These are phyloP conservation scores for Sugiyamaella smithiae DNA, from an alignment of 805 yeast species.

Conservation along the genomic window DNA sequence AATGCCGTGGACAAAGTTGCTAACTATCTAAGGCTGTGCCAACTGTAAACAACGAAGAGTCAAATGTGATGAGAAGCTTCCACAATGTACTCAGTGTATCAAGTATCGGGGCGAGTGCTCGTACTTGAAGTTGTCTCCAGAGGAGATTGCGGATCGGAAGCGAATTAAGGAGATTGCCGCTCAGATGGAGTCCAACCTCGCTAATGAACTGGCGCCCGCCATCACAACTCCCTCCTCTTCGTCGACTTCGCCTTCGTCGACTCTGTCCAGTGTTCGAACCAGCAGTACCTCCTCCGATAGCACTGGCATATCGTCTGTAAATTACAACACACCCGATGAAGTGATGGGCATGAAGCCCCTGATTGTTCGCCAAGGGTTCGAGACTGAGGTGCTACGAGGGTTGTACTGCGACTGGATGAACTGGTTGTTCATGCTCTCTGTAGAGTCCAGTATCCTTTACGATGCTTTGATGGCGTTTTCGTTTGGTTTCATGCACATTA, in stretches of 20 bases:
- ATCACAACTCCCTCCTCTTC: constrained; percentile 12
- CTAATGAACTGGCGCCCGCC: neutral
- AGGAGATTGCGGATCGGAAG: constrained; percentile 36
- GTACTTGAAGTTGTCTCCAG: constrained; percentile 46
- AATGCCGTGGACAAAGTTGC: no score
- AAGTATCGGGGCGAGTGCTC: constrained; percentile 49
- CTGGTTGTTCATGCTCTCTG: constrained; percentile 22
- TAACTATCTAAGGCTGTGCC: constrained; percentile 66
- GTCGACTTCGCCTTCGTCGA: constrained; percentile 2
- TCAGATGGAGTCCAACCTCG: constrained; percentile 4
- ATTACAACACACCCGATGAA: constrained; percentile 5
- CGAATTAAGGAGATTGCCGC: constrained; percentile 22
- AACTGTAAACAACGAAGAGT: constrained; percentile 61
- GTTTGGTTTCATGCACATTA: constrained; percentile 25
- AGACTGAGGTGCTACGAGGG: constrained; percentile 26
- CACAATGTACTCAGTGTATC: constrained; percentile 54
- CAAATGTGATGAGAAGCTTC: constrained; percentile 64
- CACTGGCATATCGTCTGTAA: neutral
- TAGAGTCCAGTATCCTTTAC: constrained; percentile 23
- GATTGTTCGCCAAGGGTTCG: constrained; percentile 29
- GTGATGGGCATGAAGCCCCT: constrained; percentile 8
- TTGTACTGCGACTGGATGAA: constrained; percentile 29
- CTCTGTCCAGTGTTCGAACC: neutral
- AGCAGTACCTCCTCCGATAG: neutral
- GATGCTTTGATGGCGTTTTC: constrained; percentile 30